phyloP scores from a whole-genome alignment of 805 yeast species.

The Metschnikowia orientalis region DNA sequence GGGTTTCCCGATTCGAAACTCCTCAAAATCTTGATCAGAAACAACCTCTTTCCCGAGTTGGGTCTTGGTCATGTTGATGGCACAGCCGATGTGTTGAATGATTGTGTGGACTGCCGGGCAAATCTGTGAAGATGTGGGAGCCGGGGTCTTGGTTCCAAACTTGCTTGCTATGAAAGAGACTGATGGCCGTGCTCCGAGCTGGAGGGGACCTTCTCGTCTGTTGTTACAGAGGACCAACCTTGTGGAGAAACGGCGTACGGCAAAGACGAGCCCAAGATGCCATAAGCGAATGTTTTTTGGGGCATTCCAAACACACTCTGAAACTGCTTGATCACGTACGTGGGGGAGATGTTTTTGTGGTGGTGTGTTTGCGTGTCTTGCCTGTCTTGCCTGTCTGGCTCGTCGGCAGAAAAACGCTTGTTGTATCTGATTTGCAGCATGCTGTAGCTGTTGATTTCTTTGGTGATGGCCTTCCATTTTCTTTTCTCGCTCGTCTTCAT shows the following conservation, averaged over 20 bases:
- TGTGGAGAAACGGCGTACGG: slow-evolving; percentile 45
- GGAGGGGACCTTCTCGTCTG: too few relatives aligned
- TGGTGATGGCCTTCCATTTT: slow-evolving; percentile 58
- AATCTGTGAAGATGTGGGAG: too few relatives aligned
- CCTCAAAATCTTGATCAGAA: slow-evolving; percentile 63
- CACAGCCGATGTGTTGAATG: slow-evolving; percentile 9
- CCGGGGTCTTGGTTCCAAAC: too few relatives aligned
- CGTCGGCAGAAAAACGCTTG: too few relatives aligned
- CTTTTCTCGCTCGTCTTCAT: slow-evolving; percentile 51
- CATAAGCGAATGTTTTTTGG: slow-evolving; percentile 39
- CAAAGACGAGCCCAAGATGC: slow-evolving; percentile 46
- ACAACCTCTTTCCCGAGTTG: slow-evolving; percentile 49
- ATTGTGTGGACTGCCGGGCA: slow-evolving; percentile 14
- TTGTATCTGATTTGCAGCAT: too few relatives aligned
- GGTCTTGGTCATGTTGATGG: slow-evolving; percentile 63
- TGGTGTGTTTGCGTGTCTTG: slow-evolving; percentile 1
- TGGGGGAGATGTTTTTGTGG: slow-evolving; percentile 43
- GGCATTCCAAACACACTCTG: slow-evolving; percentile 54
- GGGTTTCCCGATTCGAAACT: slow-evolving; percentile 89
- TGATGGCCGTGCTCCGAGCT: too few relatives aligned
- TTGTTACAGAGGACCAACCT: too few relatives aligned
- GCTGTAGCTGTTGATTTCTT: slow-evolving; percentile 18
- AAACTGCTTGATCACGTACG: slow-evolving; percentile 53
- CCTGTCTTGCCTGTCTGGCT: slow-evolving; percentile 1
- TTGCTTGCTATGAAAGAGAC: too few relatives aligned